These are phyloP conservation scores for Lachancea sp. DNA, from an alignment of 805 yeast genomes.

Conservation along the genomic window DNA sequence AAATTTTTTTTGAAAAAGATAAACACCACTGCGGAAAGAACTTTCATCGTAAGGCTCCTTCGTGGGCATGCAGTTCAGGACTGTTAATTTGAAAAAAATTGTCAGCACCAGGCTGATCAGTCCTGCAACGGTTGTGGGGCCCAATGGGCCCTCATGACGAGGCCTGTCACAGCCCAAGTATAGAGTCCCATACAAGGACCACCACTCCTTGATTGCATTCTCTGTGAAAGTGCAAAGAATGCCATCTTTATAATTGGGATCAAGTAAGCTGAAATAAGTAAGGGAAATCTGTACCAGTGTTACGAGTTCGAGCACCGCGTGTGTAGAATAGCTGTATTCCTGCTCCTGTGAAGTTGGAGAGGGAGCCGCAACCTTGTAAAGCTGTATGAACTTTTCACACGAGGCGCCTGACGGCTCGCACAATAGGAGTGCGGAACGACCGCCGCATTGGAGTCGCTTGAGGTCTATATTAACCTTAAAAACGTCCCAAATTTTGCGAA, in stretches of 20 bases:
- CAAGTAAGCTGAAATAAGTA: constrained; percentile 69
- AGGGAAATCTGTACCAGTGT: constrained; percentile 68
- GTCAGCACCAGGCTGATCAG: constrained; percentile 71
- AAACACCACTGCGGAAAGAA: constrained; percentile 58
- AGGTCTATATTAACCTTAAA: constrained; percentile 74
- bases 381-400: constrained; percentile 72
- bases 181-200: constrained; percentile 59
- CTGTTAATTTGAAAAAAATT: constrained; percentile 56
- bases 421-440: constrained; percentile 70
- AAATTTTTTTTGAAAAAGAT: constrained; percentile 70
- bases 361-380: constrained; percentile 45
- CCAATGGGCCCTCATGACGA: constrained; percentile 46
- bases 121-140: constrained; percentile 69
- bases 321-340: constrained; percentile 22
- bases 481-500: constrained; percentile 42
- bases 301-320: constrained; percentile 70
- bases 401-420: constrained; percentile 70
- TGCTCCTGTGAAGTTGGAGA: constrained; percentile 4
- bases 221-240: constrained; percentile 73
- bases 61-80: constrained; percentile 55
- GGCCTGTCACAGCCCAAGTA: constrained; percentile 28
- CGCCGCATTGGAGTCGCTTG: constrained; percentile 73
- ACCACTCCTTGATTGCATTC: constrained; percentile 69
- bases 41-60: constrained; percentile 78
- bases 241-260: constrained; percentile 73